Evolutionary conservation across 768 basidiomycete species (phyloP).

Genomic region (Thelephora ganbajun): DNA sequence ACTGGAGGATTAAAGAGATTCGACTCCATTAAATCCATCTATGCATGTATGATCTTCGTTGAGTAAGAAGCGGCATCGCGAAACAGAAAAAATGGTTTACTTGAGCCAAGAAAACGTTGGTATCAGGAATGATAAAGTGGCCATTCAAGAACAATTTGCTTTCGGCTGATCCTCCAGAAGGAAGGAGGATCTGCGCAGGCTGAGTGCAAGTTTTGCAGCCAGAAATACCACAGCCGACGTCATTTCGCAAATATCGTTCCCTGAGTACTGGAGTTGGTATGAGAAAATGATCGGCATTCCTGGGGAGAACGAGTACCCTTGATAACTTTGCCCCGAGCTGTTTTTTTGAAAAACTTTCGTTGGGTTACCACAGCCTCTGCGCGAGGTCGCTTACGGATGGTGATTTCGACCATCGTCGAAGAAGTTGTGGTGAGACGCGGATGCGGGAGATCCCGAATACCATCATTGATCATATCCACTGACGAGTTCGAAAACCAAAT

Average conservation of each 20-base stretch:
- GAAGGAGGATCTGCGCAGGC: slow-evolving; percentile 31
- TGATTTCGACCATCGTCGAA: slow-evolving; percentile 44
- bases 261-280: slow-evolving; percentile 42
- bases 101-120: slow-evolving; percentile 89
- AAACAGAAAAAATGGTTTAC: slow-evolving; percentile 22
- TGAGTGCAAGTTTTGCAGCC: slow-evolving; percentile 49
- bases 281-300: neutral
- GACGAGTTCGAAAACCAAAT: neutral
- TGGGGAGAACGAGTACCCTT: slow-evolving; percentile 41
- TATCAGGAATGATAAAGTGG: slow-evolving; percentile 84
- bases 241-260: slow-evolving; percentile 87
- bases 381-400: slow-evolving; percentile 56
- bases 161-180: slow-evolving; percentile 38
- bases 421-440: neutral
- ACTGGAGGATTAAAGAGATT: slow-evolving; percentile 62
- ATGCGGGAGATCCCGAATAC: neutral
- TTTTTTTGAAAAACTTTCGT: slow-evolving; percentile 94
- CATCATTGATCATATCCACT: neutral
- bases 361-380: slow-evolving; percentile 67
- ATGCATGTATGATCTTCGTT: slow-evolving; percentile 3
- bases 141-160: slow-evolving; percentile 49
- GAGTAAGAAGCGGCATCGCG: neutral
- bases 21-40: slow-evolving; percentile 94
- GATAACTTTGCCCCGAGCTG: slow-evolving; percentile 83
- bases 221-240: slow-evolving; percentile 76